phyloP scores from a whole-genome alignment of 257 asterid genomes.

The Perilla frutescens region DNA sequence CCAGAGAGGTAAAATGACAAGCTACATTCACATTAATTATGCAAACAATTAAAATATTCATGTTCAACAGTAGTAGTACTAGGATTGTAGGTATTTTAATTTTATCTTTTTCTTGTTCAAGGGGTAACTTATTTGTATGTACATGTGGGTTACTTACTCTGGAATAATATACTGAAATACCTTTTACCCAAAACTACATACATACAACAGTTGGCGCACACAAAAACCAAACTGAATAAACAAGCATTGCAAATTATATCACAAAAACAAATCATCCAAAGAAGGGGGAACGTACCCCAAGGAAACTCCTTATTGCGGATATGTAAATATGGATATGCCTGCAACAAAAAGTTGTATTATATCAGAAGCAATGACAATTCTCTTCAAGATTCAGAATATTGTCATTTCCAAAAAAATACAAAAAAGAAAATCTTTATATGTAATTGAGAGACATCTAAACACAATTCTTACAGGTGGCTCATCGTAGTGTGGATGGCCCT shows the following conservation, averaged over 20 bases:
- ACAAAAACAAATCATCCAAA: not conserved
- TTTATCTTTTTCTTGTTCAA: no score
- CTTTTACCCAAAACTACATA: no score
- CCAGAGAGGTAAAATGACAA: constrained; percentile 14
- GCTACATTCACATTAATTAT: not conserved
- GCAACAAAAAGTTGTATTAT: constrained; percentile 32
- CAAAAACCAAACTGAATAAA: not conserved
- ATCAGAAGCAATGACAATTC: constrained; percentile 22
- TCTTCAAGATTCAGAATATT: constrained; percentile 13
- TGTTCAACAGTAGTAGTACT: not conserved
- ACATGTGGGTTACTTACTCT: no score
- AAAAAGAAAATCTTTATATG: not conserved
- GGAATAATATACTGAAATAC: no score
- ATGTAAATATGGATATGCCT: constrained; percentile 76
- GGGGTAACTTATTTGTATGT: no score
- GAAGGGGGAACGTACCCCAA: constrained; percentile 58
- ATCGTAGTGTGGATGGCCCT: constrained; percentile 75
- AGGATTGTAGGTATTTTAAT: no score
- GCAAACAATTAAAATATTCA: not conserved
- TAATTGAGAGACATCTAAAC: not conserved
- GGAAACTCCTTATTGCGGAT: constrained; percentile 90
- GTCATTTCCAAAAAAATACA: not conserved
- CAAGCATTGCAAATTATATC: not conserved
- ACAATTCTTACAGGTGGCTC: constrained; percentile 74
- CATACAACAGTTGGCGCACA: not conserved